Conservation (phyloP, 2,329 filamentous ascomycete genomes). For the Macrophomina phaseolina region DNA sequence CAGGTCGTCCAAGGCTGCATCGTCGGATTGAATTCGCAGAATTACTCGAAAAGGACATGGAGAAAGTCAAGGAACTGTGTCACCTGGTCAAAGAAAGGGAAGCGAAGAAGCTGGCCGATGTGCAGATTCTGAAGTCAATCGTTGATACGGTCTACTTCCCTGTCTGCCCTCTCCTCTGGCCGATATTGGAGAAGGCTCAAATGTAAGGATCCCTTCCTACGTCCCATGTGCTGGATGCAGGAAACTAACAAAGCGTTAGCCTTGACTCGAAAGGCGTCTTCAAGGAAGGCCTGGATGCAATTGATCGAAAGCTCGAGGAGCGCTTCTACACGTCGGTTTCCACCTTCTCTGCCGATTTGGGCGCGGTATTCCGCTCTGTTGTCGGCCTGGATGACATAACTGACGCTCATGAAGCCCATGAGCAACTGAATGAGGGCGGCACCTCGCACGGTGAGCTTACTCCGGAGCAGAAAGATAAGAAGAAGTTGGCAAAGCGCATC, state of each 20-base stretch:
- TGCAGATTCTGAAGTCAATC: conserved; percentile 76
- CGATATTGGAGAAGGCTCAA: conserved; percentile 80
- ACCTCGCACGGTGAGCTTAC: conserved; percentile 49
- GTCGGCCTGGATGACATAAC: conserved; percentile 55
- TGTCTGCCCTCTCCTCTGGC: conserved; percentile 74
- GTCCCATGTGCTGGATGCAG: conserved; percentile 23
- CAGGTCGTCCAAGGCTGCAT: conserved; percentile 76
- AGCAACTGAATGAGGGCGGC: conserved; percentile 47
- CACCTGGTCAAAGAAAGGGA: conserved; percentile 77
- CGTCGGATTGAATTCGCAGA: conserved; percentile 89
- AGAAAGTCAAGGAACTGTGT: conserved; percentile 73
- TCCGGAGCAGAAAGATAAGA: conserved; percentile 77
- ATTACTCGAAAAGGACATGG: conserved; percentile 75
- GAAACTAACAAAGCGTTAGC: conserved; percentile 31
- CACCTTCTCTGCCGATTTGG: conserved; percentile 65
- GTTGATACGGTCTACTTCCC: conserved; percentile 94
- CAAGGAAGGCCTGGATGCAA: conserved; percentile 57
- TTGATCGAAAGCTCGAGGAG: conserved; percentile 60
- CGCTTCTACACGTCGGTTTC: conserved; percentile 66
- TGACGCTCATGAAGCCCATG: conserved; percentile 48
- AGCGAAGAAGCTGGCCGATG: conserved; percentile 75
- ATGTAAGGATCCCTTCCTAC: conserved; percentile 66
- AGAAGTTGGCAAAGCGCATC: conserved; percentile 86
- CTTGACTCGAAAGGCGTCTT: conserved; percentile 60
- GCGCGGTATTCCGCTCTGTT: conserved; percentile 60